Evolutionary conservation across 2,329 filamentous ascomycete genomes (phyloP).

Genomic region (Colletotrichum agaves): DNA sequence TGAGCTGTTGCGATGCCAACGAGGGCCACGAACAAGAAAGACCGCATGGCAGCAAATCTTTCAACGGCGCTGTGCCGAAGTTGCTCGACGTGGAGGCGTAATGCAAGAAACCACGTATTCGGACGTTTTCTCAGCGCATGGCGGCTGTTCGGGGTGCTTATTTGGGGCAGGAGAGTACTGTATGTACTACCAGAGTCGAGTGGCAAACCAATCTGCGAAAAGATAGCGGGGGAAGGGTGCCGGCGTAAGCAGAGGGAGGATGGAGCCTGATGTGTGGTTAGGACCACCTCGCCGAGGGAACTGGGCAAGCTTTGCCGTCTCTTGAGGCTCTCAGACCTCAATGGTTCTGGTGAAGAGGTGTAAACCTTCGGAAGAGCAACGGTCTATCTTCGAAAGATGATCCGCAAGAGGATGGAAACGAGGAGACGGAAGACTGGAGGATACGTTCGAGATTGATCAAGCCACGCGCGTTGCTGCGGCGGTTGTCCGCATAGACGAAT

Average conservation of each 20-base stretch:
- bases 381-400: background rate
- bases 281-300: background rate
- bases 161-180: background rate
- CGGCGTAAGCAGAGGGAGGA: background rate
- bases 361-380: background rate
- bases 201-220: background rate
- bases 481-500: background rate
- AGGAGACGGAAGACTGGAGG: background rate
- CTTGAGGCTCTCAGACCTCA: background rate
- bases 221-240: background rate
- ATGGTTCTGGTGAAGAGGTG: background rate
- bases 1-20: slow-evolving; percentile 52
- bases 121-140: slow-evolving; percentile 20
- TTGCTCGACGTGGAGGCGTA: background rate
- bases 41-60: slow-evolving; percentile 1
- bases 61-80: background rate
- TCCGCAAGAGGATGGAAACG: background rate
- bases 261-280: background rate
- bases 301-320: background rate
- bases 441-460: background rate
- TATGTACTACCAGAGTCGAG: background rate
- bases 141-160: slow-evolving; percentile 8
- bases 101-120: background rate
- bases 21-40: slow-evolving; percentile 43
- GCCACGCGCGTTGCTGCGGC: background rate